Evolutionary conservation across 495 filamentous ascomycete species (phyloP).

Genomic region (Xylaria palmicola): DNA sequence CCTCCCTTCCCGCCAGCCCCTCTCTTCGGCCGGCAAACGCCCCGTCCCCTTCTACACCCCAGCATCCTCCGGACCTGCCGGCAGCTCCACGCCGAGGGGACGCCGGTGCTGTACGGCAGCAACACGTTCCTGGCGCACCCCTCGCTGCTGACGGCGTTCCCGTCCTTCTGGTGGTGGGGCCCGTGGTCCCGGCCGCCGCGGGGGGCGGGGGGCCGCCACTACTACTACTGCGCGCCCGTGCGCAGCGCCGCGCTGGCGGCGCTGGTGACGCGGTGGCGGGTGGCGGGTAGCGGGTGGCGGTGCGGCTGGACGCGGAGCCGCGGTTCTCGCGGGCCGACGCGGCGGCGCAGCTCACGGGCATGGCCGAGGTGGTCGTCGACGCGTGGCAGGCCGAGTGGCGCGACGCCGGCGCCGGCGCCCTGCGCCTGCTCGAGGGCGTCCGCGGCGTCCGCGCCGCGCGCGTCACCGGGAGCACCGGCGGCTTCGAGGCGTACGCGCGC

Average conservation of each 20-base stretch:
- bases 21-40: constrained; percentile 6
- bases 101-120: constrained; percentile 45
- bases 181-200: no score
- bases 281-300: constrained; percentile 40
- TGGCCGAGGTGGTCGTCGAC: constrained; percentile 46
- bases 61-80: constrained; percentile 42
- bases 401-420: constrained; percentile 35
- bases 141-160: constrained; percentile 42
- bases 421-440: constrained; percentile 51
- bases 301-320: constrained; percentile 51
- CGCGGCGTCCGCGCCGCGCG: constrained; percentile 45
- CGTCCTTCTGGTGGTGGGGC: constrained; percentile 34
- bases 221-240: constrained; percentile 36
- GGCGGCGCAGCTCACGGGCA: constrained; percentile 38
- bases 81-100: constrained; percentile 42
- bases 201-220: no score
- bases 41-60: constrained; percentile 30
- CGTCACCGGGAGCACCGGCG: constrained; percentile 42
- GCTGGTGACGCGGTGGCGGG: constrained; percentile 43
- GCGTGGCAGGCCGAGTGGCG: constrained; percentile 47
- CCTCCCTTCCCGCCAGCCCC: constrained; percentile 2
- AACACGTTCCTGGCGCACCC: constrained; percentile 56
- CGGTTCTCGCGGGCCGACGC: constrained; percentile 26
- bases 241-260: constrained; percentile 23
- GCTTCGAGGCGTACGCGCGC: constrained; percentile 41